Evolutionary conservation across 2,329 filamentous ascomycete genomes (phyloP), one percentile per base, ranked within the genome.

Genomic region (Dothidotthia symphoricarpi): DNA sequence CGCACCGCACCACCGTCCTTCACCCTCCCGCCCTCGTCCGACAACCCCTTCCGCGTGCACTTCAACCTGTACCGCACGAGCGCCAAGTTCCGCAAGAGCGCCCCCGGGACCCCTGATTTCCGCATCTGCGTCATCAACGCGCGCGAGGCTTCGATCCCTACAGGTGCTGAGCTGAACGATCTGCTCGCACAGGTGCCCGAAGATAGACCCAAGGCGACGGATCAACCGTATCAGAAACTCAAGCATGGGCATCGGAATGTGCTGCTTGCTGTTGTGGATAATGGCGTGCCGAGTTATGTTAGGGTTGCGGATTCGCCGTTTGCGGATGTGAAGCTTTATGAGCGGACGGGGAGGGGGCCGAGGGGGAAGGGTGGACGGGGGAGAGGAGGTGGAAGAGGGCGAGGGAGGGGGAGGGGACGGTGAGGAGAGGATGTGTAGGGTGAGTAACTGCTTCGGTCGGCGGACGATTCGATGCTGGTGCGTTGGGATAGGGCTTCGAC

Each of bases 241-340:
- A 91, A 89, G 67, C 82, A 95, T 57, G 93, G 89, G 2, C 82
- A 85, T 63, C 79, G 88, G 49, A 93, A 88, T 65, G 86, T 93
- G 22, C 74, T 96, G 24, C 64, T 98, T 16, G 93, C 90, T 0
- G 79, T 97, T 2, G 89, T 96, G 24, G 93, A 97, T 63, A 80
- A 88, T 47, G 93, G 93, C 0, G 76, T 97, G 15, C 85, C 90
- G 30, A 97, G 91, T 64, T 97, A 91, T 62, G 74, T 96, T 57
- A 75, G 86, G 16, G 76, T 96, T 41, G 81, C 79, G 1, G 89
- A 97, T 70, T 82, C 82, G 9, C 83, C 83, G 1, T 96, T 96
- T 67, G 83, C 63, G 2, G 55, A 60, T 46, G 88, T 95, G 66
- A 80, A 70, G 63, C 58, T 95, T 25, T 88, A 81, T 55, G 80